Evolutionary conservation across 495 filamentous ascomycete species (phyloP), one percentile per base, ranked within the genome.

Genomic region (Aspergillus haitiensis): DNA sequence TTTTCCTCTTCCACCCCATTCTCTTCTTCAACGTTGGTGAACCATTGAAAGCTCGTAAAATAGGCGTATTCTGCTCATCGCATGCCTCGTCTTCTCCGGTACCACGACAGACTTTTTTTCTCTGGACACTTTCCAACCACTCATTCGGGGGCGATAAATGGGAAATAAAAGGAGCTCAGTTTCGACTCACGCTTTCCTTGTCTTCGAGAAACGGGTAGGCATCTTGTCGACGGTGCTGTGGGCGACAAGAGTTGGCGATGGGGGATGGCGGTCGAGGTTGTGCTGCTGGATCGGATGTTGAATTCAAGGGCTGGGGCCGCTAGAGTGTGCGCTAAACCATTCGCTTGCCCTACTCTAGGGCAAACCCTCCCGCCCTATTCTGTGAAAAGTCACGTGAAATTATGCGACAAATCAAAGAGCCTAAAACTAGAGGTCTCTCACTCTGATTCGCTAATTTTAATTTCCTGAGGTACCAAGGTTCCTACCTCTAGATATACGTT

Each of bases 181-280:
- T 60, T 63, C 63, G 66, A 86, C 87, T 70, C 86, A 90, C 88
- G 88, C 85, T 80, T 92, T 93, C 76, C 90, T 81, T 74, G 89
- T 93, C 78, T 92, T 89, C 57, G 83, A 84, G 65, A 88, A 81
- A 78, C 88, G 84, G 75, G 89, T 92, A 86, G 90, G 89, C 90
- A 93, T 92, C 75, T 78, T 78, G 76, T 77, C 76, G 74, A 64
- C 67, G 70, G 69, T 67, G 70, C 69, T 75, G 69, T 68, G 61
- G 58, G 71, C 75, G 75, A 78, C 75, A 78, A 77, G 74, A 76
- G 69, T 75, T 70, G 75, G 74, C 75, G 75, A 76, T 78, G 67
- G 63, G 67, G 21, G 70, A 74, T 66, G 11, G 70, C 64, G 69
- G 67, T 69, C 67, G 70, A 67, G 61, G 63, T n/a, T n/a, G 68